Evolutionary conservation across 2,329 filamentous ascomycete genomes (phyloP), one percentile per base, ranked within the genome.

Genomic region (Sporothrix variecibatus): DNA sequence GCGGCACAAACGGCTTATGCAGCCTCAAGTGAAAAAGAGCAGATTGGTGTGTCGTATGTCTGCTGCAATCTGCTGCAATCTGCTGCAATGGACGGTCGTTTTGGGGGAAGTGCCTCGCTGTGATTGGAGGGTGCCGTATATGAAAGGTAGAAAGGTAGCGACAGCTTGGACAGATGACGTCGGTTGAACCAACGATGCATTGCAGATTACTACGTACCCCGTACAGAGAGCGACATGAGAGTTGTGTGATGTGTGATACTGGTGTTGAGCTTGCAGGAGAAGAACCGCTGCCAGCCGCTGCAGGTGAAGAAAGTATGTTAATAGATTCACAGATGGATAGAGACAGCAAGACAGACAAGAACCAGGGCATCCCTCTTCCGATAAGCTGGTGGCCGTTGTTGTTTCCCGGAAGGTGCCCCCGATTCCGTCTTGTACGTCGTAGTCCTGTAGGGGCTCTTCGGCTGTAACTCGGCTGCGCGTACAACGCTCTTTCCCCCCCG

Each of bases 381-480:
- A 31, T 31, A 34, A 51, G 43, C 17, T 49, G 17, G 11, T 51
- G 17, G 5, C 26, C 7, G 2, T 34, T 4, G 6, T 7, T 17
- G 40, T 43, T 46, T 53, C 11, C 28, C 64, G 43, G 65, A 51
- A 68, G 65, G 17, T 8, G 43, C 26, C 65, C 38, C 65, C 38
- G 43, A 34, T 51, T 51, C 65, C 65, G 46, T 28, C n/a, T 56
- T 70, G 40, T 68, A 53, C n/a, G n/a, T n/a, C n/a, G n/a, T n/a
- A n/a, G 46, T 6, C 43, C 11, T 23, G 12, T 28, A 65, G 23
- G 38, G 28, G 11, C 4, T 12, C 17, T 23, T 72, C 71, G 71
- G 60, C 60, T 56, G 71, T 67, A 72, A 31, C 71, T 72, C 71
- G 71, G 71, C 60, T 65, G n/a, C 58, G 23, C 28, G 20, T 53